Base-by-base conservation (phyloP, 345 rosid genomes). In the Crucihimalaya himalaica region DNA sequence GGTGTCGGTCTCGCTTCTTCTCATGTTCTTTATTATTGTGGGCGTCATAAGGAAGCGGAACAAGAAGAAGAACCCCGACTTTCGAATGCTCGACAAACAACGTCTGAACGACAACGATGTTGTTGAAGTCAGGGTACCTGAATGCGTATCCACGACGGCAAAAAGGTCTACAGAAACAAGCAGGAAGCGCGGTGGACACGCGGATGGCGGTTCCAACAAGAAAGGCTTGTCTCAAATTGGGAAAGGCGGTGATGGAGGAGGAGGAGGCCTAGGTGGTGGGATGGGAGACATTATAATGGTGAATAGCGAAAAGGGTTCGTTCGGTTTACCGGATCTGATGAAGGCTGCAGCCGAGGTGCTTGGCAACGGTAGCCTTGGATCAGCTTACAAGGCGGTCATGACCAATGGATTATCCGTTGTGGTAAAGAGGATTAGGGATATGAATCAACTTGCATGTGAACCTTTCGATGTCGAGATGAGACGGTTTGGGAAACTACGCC, bases 331-430 rank as follows among this genome's bases (percentile, higher is more conserved):
- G 0, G 97, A 94, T 82, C 75, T 94, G 71, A 94, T 94, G 97
- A 91, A 86, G 75, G 96, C 98, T 1, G 87, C 95, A 1, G 98
- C 98, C 0, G 96, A 91, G 77, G 95, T 89, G 61, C 73, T 94
- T 2, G 98, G 97, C 20, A 94, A 85, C 42, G 95, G 98, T 27
- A 85, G 93, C 10, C 68, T 94, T 57, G 97, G 98, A 43, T 94
- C 98, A 40, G 89, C 97, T 5, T 94, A 94, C 23, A 94, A 89
- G 82, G 98, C 98, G 0, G 81, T 76, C 16, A 80, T 94, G 96
- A 27, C 81, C 0, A 89, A 69, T 59, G 97, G 96, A 20, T 43
- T 89, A 40, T 72, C 90, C 0, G 97, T 91, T 62, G 98, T 88
- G 66, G 98, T 94, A 64, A 94, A 94, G 81, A 84, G 96, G 73